A percentile compares a stretch with the other conserved stretches of the same genome.
Conservation (phyloP, 1,284 basidiomycete species). For the Fomes fomentarius region DNA sequence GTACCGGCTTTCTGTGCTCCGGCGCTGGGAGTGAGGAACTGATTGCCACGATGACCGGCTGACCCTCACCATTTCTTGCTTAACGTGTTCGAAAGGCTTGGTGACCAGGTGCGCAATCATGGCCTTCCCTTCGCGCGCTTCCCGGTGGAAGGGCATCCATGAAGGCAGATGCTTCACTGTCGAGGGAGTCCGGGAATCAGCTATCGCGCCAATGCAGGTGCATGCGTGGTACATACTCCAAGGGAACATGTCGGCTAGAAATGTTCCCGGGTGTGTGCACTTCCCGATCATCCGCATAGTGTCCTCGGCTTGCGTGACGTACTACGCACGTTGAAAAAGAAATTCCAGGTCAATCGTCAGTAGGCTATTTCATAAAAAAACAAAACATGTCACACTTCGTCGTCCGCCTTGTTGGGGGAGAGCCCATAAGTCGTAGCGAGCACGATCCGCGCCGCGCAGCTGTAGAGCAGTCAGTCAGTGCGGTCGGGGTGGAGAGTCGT, state of each 20-base stretch:
- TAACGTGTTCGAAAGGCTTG: slow-evolving; percentile 34
- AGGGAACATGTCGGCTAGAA: slow-evolving; percentile 34
- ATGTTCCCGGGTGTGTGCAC: slow-evolving; percentile 33
- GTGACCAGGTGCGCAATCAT: slow-evolving; percentile 27
- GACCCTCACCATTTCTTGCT: slow-evolving; percentile 29
- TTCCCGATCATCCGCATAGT: slow-evolving; percentile 27
- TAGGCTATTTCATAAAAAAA: too few species aligned
- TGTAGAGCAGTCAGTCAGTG: too few species aligned
- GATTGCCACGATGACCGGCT: background rate
- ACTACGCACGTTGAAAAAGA: slow-evolving; percentile 12
- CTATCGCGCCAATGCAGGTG: too few species aligned
- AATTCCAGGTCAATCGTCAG: too few species aligned
- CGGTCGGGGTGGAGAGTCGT: background rate
- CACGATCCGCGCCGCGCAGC: slow-evolving; percentile 30
- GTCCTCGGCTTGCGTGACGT: slow-evolving; percentile 29
- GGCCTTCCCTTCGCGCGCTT: slow-evolving; percentile 25
- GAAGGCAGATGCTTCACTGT: slow-evolving; percentile 38
- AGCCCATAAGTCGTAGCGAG: slow-evolving; percentile 39
- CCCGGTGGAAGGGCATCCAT: slow-evolving; percentile 40
- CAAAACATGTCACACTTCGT: slow-evolving; percentile 29
- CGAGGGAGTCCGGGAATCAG: too few species aligned
- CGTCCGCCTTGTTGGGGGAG: slow-evolving; percentile 28
- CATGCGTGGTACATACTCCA: too few species aligned
- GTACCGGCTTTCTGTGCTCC: slow-evolving; percentile 11
- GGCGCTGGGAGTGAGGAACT: background rate